These are phyloP conservation scores for Hemileia vastatrix DNA, from an alignment of 1,284 basidiomycete genomes.

Conservation along the genomic window DNA sequence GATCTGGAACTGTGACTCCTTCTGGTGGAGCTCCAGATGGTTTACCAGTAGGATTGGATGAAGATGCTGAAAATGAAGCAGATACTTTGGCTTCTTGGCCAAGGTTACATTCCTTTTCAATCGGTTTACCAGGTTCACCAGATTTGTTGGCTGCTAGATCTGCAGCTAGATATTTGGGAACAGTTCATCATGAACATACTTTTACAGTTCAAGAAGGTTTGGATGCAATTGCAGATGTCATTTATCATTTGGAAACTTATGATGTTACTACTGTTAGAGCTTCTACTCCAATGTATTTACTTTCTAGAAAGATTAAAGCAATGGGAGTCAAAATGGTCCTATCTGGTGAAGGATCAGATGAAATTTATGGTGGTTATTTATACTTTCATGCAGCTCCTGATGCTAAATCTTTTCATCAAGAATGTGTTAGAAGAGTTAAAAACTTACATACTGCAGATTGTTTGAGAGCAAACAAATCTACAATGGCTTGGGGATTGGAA, in stretches of 20 bases:
- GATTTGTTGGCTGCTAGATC: slow-evolving; percentile 90
- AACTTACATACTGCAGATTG: slow-evolving; percentile 97
- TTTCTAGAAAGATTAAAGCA: slow-evolving; percentile 97
- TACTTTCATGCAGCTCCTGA: slow-evolving; percentile 99
- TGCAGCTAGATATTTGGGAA: slow-evolving; percentile 86
- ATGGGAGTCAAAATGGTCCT: slow-evolving; percentile 99
- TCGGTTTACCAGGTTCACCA: slow-evolving; percentile 89
- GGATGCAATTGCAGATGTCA: slow-evolving; percentile 94
- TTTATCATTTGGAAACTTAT: slow-evolving; percentile 97
- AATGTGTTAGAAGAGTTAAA: slow-evolving; percentile 89
- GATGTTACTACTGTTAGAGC: slow-evolving; percentile 98
- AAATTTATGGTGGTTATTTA: slow-evolving; percentile 95
- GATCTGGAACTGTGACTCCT: slow-evolving; percentile 3
- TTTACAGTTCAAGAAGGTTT: slow-evolving; percentile 98
- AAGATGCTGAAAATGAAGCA: slow-evolving; percentile 29
- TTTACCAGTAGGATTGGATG: slow-evolving; percentile 29
- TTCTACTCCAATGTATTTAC: slow-evolving; percentile 84
- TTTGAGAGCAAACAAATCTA: slow-evolving; percentile 98
- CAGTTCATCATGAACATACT: slow-evolving; percentile 93
- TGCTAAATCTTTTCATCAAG: slow-evolving; percentile 81
- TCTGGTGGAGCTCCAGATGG: slow-evolving; percentile 26
- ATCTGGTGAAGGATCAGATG: slow-evolving; percentile 93
- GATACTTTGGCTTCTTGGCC: slow-evolving; percentile 77
- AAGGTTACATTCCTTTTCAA: slow-evolving; percentile 93
- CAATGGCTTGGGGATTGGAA: slow-evolving; percentile 99